Percentiles rank a stretch among this genome's conserved stretches.
phyloP scores from a whole-genome alignment of 2,329 filamentous ascomycete genomes.

The Penicillium sp. region DNA sequence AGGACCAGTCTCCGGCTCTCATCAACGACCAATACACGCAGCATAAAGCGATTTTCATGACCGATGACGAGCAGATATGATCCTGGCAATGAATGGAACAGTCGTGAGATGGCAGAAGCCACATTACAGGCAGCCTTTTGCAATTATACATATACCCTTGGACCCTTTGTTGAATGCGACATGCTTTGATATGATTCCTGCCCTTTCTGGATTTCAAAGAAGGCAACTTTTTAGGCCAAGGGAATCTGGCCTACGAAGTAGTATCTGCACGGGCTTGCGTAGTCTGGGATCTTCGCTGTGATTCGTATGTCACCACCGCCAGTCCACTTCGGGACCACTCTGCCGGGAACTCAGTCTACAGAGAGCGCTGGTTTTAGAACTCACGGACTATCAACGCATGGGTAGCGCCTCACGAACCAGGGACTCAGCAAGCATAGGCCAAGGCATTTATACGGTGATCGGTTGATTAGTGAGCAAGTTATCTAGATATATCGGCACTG shows the following conservation, averaged over 20 bases:
- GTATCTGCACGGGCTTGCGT: neutral
- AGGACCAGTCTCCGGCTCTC: constrained; percentile 12
- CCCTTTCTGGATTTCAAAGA: neutral
- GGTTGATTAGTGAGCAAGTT: neutral
- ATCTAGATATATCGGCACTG: neutral
- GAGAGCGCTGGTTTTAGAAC: too few relatives aligned
- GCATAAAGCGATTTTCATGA: neutral
- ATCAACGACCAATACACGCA: constrained; percentile 18
- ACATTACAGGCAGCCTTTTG: neutral
- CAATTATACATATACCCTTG: neutral
- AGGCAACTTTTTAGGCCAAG: neutral
- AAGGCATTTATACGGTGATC: neutral
- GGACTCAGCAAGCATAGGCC: neutral
- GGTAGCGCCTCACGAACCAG: neutral
- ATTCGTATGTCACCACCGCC: too few relatives aligned
- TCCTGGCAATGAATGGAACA: neutral
- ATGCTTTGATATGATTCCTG: neutral
- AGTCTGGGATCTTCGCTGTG: neutral
- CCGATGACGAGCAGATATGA: neutral
- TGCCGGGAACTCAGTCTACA: neutral
- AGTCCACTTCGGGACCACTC: neutral
- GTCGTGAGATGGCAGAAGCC: neutral
- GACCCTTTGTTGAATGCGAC: neutral
- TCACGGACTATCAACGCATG: neutral
- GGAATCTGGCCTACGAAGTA: neutral